Evolutionary conservation across 106 monocot species (phyloP).

Genomic region (Dioscorea alata): DNA sequence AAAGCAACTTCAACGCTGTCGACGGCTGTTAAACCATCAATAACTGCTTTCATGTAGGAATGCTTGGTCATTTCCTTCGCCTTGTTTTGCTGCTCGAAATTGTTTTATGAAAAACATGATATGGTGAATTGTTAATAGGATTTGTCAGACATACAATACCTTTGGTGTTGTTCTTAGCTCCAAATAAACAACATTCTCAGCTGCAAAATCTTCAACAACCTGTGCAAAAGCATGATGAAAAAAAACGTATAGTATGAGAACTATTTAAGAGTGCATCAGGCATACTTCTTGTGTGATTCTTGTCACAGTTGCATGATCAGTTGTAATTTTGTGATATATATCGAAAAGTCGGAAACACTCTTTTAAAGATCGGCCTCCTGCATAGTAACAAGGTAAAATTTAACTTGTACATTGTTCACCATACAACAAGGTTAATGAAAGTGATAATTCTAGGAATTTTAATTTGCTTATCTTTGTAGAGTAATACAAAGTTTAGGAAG

Average conservation of each 20-base stretch:
- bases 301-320: slow-evolving; percentile 80
- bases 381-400: slow-evolving; percentile 9
- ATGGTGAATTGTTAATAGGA: too few relatives aligned
- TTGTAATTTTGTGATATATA: slow-evolving; percentile 78
- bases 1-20: slow-evolving; percentile 62
- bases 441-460: neutral
- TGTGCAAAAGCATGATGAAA: slow-evolving; percentile 6
- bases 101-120: too few relatives aligned
- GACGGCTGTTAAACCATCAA: slow-evolving; percentile 67
- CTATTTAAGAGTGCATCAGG: neutral
- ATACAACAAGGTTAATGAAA: neutral
- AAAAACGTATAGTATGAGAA: neutral
- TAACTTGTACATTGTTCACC: too few relatives aligned
- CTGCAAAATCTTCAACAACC: slow-evolving; percentile 94
- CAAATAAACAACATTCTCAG: slow-evolving; percentile 93
- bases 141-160: slow-evolving; percentile 24
- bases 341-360: slow-evolving; percentile 96
- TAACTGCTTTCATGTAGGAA: slow-evolving; percentile 87
- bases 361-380: slow-evolving; percentile 71
- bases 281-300: slow-evolving; percentile 90
- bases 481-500: too few relatives aligned
- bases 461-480: too few relatives aligned
- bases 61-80: slow-evolving; percentile 91
- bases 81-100: slow-evolving; percentile 56
- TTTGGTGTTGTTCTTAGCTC: slow-evolving; percentile 97